Percentiles rank a stretch among this genome's conserved stretches.
phyloP scores from a whole-genome alignment of 2,329 filamentous ascomycete genomes.

The Verticillium alfalfae region DNA sequence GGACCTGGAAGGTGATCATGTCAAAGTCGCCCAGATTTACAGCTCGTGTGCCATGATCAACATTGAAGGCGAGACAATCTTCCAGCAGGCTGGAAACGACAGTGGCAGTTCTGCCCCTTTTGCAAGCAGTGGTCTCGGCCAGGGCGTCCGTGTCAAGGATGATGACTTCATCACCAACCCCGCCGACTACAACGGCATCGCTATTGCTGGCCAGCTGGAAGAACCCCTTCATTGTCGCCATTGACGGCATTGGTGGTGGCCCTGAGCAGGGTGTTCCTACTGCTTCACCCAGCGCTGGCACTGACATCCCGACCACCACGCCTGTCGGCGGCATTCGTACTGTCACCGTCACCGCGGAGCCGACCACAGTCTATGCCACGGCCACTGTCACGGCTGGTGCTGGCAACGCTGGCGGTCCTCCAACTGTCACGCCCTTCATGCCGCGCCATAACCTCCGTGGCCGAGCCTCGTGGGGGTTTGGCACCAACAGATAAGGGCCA shows the following conservation, averaged over 20 bases:
- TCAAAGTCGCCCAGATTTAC: slow-evolving; percentile 30
- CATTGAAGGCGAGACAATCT: slow-evolving; percentile 9
- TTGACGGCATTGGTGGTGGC: slow-evolving; percentile 19
- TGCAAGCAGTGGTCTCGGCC: slow-evolving; percentile 2
- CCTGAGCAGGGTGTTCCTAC: slow-evolving; percentile 13
- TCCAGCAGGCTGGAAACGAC: neutral
- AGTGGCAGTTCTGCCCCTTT: slow-evolving; percentile 4
- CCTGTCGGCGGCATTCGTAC: slow-evolving; percentile 20
- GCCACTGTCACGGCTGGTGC: slow-evolving; percentile 26
- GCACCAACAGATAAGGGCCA: slow-evolving; percentile 3
- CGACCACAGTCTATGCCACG: slow-evolving; percentile 30
- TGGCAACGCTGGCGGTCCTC: slow-evolving; percentile 1
- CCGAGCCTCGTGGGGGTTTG: slow-evolving; percentile 9
- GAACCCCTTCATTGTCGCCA: slow-evolving; percentile 37
- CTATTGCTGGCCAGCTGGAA: slow-evolving; percentile 38
- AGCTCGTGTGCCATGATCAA: slow-evolving; percentile 15
- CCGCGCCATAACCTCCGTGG: slow-evolving; percentile 7
- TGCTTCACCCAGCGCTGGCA: slow-evolving; percentile 9
- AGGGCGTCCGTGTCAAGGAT: neutral
- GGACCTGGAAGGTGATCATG: slow-evolving; percentile 7
- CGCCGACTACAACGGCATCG: slow-evolving; percentile 34
- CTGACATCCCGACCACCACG: slow-evolving; percentile 11
- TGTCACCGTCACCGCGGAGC: slow-evolving; percentile 28
- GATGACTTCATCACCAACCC: slow-evolving; percentile 25
- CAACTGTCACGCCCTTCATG: slow-evolving; percentile 6